Percentiles rank a stretch among this genome's conserved stretches.
Evolutionary conservation across 148 eudicot genomes (phyloP).

Genomic region (Silene uniflora): DNA sequence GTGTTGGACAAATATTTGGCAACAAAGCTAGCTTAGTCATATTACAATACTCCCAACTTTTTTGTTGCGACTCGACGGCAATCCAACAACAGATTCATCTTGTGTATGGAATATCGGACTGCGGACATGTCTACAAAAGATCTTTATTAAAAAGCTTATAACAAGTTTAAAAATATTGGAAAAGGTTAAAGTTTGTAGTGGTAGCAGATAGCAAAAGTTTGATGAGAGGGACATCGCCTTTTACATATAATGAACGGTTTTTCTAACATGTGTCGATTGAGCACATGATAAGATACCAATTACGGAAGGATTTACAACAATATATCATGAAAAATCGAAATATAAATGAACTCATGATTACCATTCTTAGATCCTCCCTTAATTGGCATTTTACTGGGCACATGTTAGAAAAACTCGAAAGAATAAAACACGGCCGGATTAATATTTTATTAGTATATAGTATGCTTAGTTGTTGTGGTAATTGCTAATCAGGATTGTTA

Average conservation of each 20-base stretch:
- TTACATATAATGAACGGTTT: not conserved
- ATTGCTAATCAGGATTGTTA: slow-evolving; percentile 18
- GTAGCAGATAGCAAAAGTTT: not conserved
- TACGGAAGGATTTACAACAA: no score
- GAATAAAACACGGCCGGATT: not conserved
- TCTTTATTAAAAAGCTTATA: not conserved
- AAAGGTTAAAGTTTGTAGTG: no score
- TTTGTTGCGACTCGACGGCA: not conserved
- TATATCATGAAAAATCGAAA: no score
- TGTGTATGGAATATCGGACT: slow-evolving; percentile 18
- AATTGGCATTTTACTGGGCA: no score
- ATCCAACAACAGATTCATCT: not conserved
- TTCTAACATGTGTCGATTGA: no score
- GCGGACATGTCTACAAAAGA: slow-evolving; percentile 17
- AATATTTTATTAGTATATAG: not conserved
- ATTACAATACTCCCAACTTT: not conserved
- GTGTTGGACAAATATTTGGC: not conserved
- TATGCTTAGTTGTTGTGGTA: slow-evolving; percentile 5
- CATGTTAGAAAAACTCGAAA: no score
- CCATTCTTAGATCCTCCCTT: no score
- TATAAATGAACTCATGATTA: no score
- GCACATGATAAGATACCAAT: no score
- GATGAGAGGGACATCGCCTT: not conserved
- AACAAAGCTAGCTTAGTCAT: not conserved
- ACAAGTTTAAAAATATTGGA: not conserved